Evolutionary conservation across 2,329 filamentous ascomycete genomes (phyloP), one percentile per base, ranked within the genome.

Genomic region (Mollisia scopiformis): DNA sequence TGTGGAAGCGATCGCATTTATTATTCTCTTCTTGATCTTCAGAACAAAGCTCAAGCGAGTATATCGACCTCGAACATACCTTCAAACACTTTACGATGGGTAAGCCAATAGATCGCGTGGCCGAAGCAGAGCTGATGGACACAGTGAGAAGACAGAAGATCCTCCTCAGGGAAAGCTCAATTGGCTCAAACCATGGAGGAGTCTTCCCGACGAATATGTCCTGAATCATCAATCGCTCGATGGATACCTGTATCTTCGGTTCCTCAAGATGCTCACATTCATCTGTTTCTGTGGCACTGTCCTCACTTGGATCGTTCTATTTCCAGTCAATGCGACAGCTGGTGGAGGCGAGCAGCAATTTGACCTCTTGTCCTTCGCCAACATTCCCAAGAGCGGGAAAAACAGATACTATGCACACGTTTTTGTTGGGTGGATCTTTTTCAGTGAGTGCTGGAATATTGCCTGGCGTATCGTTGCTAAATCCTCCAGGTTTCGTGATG

Each of bases 141-240:
- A 47, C 11, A 84, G 82, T 62, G 80, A 86, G 62, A 84, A 86
- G 49, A 84, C 82, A 16, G 84, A 86, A n/a, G 71, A 78, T 2
- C 77, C 88, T 0, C 85, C 88, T 7, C 78, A 75, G 28, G 87
- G 87, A 50, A 74, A 86, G 47, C 77, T 90, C 67, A 83, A 87
- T 66, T 92, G 90, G 89, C 73, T 92, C 55, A 76, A 76, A 16
- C 78, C 82, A 11, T 90, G 91, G 76, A 88, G 85, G 78, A 82
- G 81, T 66, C 81, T 84, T 28, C 82, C 83, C 1, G 93, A 98
- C 73, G 87, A 88, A 56, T 92, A 91, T 72, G 86, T 93, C 21
- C 84, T 98, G 27, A 90, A 94, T 68, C 92, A 97, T 78, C 91
- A 94, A 73, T 95, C 92, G 0, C 84, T 98, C 62, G 94, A 98